Base-by-base conservation (phyloP, 192 early-diverging fungal genomes). In the Coemansia sp. region DNA sequence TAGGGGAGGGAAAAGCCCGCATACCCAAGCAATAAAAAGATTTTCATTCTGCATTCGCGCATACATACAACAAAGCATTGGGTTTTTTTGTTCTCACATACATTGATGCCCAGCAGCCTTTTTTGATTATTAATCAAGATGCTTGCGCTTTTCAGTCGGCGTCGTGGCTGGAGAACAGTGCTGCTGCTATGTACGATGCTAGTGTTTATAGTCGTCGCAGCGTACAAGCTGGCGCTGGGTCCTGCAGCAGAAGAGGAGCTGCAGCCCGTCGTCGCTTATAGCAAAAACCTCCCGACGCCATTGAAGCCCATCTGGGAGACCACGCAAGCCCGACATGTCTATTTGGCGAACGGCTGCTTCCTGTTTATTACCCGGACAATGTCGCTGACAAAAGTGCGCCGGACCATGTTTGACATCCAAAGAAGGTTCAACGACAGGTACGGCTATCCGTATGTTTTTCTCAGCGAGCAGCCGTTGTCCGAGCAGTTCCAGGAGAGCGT, bases 361-460 rank as follows among this genome's bases (percentile, higher is more conserved):
- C 23, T 87, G 23, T 76, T 87, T 25, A 69, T 89, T 4, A 65
- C 82, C 2, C 72, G 81, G 2, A 69, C 79, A 6, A 61, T 62
- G n/a, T 83, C 86, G n/a, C 61, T 85, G 55, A 75, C 84, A 42
- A 83, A 70, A 25, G 82, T 88, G 45, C 67, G 70, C 2, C 64
- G 71, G 24, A 81, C 86, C 4, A 74, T 91, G 48, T 67, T 65
- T 47, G 76, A 86, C n/a, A 57, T 90, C 3, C 79, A 90, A 52
- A 55, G 77, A 28, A 75, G 81, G 24, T 89, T 90, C 65, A 90
- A 90, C 67, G 60, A 69, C 23, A 71, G 83, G n/a, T 87, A 80
- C 70, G 28, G 73, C 22, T 90, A 91, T 65, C 88, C 87, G 1
- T 89, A 88, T 71, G 85, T 91, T 28, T 87, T 90, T 69, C 68